These are phyloP conservation scores for Escallonia rubra DNA, from an alignment of 129 eudicot genomes.

Conservation along the genomic window DNA sequence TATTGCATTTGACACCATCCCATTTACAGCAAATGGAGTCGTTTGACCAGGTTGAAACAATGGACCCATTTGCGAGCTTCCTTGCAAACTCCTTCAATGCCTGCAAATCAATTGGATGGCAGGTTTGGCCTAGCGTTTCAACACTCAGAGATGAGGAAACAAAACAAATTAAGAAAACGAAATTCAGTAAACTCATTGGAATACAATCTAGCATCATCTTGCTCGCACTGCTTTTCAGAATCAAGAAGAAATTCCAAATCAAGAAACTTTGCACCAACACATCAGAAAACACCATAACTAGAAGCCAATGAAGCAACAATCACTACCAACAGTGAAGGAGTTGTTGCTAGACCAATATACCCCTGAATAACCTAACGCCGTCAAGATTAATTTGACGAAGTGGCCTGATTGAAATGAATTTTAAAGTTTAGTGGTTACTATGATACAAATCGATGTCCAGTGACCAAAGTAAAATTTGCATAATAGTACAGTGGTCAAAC, in stretches of 20 bases:
- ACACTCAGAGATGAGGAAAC: constrained; percentile 38
- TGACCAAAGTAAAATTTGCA: too few relatives aligned
- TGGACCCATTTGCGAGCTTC: constrained; percentile 48
- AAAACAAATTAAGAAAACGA: constrained; percentile 36
- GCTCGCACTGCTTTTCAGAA: constrained; percentile 2
- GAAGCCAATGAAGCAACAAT: constrained; percentile 16
- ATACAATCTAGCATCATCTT: background rate
- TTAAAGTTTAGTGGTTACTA: too few relatives aligned
- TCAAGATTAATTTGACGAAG: too few relatives aligned
- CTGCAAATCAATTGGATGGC: constrained; percentile 62
- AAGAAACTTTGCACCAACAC: background rate
- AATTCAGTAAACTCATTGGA: constrained; percentile 27
- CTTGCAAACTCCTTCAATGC: constrained; percentile 65
- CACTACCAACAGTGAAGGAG: too few relatives aligned
- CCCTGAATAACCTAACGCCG: too few relatives aligned
- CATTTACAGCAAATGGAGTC: constrained; percentile 61
- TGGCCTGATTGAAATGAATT: too few relatives aligned
- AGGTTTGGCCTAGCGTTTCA: constrained; percentile 38
- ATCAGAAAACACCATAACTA: background rate
- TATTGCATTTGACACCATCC: constrained; percentile 79
- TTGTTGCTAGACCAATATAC: too few relatives aligned
- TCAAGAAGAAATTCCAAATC: background rate
- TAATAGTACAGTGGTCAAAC: too few relatives aligned
- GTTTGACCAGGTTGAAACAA: constrained; percentile 53
- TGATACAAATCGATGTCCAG: too few relatives aligned